phyloP scores from a whole-genome alignment of 2,329 filamentous ascomycete genomes.

The Ophiosphaerella korrae region DNA sequence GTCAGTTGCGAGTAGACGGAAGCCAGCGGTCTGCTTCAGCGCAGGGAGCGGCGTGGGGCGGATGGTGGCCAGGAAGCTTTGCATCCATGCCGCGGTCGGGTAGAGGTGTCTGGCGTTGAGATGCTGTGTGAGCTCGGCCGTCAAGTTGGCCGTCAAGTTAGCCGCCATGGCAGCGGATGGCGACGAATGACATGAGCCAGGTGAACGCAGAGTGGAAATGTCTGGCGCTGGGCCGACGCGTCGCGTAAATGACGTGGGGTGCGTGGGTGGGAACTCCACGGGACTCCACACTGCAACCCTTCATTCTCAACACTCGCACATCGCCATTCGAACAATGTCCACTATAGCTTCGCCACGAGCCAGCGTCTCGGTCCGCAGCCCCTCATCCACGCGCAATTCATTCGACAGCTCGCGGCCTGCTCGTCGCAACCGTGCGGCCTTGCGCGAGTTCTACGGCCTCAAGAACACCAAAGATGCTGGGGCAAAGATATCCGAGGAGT shows the following conservation, averaged over 20 bases:
- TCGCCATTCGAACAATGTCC: conserved; percentile 52
- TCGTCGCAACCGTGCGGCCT: conserved; percentile 78
- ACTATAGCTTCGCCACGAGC: conserved; percentile 64
- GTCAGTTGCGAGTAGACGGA: conserved; percentile 79
- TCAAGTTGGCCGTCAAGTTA: conserved; percentile 33
- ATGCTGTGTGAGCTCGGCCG: conserved; percentile 56
- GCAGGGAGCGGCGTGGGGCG: conserved; percentile 68
- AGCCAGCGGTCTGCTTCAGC: conserved; percentile 77
- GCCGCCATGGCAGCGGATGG: conserved; percentile 4
- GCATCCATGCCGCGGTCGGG: conserved; percentile 67
- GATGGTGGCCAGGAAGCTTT: conserved; percentile 63
- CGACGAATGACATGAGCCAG: too few species aligned
- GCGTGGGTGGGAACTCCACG: too few species aligned
- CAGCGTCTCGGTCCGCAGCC: conserved; percentile 66
- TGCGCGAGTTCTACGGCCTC: conserved; percentile 95
- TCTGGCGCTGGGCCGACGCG: conserved; percentile 18
- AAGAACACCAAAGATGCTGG: conserved; percentile 51
- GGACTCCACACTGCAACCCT: conserved; percentile 5
- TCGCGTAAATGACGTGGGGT: conserved; percentile 31
- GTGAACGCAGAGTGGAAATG: background rate
- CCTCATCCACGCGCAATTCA: conserved; percentile 78
- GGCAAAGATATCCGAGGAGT: conserved; percentile 39
- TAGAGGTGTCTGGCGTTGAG: conserved; percentile 60
- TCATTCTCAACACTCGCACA: too few species aligned
- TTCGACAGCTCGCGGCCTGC: conserved; percentile 54